These are phyloP conservation scores for Camellia oleifera DNA, from an alignment of 179 eudicot species.

Conservation along the genomic window DNA sequence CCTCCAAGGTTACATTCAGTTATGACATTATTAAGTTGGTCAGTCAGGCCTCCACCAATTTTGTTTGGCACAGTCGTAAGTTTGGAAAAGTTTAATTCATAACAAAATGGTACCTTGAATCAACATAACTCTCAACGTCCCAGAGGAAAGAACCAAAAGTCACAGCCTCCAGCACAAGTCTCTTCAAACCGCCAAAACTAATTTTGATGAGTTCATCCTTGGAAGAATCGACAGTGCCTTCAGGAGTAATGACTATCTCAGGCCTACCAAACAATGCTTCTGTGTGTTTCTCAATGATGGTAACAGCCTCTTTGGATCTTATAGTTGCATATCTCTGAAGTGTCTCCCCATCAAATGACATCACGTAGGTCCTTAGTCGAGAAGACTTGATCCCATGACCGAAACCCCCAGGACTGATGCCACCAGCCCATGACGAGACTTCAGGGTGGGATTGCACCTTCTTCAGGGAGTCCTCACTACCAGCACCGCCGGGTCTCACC, in stretches of 20 bases:
- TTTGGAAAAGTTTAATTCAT: slow-evolving; percentile 32
- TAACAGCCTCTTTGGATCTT: slow-evolving; percentile 74
- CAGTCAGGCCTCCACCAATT: neutral
- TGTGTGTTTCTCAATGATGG: slow-evolving; percentile 85
- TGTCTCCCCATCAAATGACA: slow-evolving; percentile 84
- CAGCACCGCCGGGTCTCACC: slow-evolving; percentile 13
- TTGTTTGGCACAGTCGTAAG: neutral
- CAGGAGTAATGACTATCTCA: slow-evolving; percentile 66
- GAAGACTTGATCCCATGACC: slow-evolving; percentile 56
- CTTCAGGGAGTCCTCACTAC: slow-evolving; percentile 17
- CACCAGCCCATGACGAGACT: slow-evolving; percentile 55
- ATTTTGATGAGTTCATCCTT: slow-evolving; percentile 71
- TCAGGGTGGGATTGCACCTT: slow-evolving; percentile 48
- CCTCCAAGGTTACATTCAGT: neutral
- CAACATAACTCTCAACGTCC: slow-evolving; percentile 96
- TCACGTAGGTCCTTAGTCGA: slow-evolving; percentile 72
- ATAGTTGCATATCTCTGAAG: slow-evolving; percentile 74
- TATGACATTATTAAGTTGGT: neutral
- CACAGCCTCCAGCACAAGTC: slow-evolving; percentile 88
- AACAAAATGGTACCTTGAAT: slow-evolving; percentile 80
- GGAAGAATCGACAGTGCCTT: slow-evolving; percentile 77
- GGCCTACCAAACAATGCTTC: slow-evolving; percentile 96
- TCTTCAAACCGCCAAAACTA: slow-evolving; percentile 73
- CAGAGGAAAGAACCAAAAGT: slow-evolving; percentile 95
- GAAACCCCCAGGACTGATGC: slow-evolving; percentile 45